Percentiles rank a stretch among this genome's conserved stretches.
Evolutionary conservation across 208 protist species (phyloP).

Genomic region (Leishmania braziliensis): DNA sequence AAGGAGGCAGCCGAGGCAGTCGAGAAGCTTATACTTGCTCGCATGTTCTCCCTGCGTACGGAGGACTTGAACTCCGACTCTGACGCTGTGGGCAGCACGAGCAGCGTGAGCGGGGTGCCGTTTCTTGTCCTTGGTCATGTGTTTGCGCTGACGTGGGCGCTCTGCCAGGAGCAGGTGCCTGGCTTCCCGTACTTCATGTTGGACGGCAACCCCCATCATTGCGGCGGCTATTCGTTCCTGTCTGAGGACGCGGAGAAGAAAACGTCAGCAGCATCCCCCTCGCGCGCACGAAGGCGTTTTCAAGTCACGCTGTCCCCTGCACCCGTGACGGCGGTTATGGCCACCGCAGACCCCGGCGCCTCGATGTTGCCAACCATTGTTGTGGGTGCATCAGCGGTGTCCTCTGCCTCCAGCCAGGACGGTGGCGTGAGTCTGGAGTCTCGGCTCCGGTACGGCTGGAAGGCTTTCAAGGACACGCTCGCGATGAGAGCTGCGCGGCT

Average conservation of each 20-base stretch:
- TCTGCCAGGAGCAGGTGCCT: slow-evolving; percentile 57
- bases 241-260: neutral
- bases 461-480: neutral
- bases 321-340: neutral
- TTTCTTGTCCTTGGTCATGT: slow-evolving; percentile 46
- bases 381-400: neutral
- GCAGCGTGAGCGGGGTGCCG: slow-evolving; percentile 27
- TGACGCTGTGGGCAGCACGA: slow-evolving; percentile 8
- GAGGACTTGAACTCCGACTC: slow-evolving; percentile 28
- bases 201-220: slow-evolving; percentile 41
- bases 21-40: slow-evolving; percentile 36
- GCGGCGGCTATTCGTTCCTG: slow-evolving; percentile 38
- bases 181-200: slow-evolving; percentile 79
- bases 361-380: slow-evolving; percentile 15
- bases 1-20: slow-evolving; percentile 42
- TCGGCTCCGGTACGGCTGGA: slow-evolving; percentile 19
- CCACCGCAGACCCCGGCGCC: neutral
- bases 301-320: slow-evolving; percentile 21
- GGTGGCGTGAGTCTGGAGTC: slow-evolving; percentile 29
- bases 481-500: slow-evolving; percentile 11
- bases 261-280: neutral
- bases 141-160: slow-evolving; percentile 52
- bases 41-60: slow-evolving; percentile 23
- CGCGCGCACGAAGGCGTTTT: neutral
- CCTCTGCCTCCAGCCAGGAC: slow-evolving; percentile 29